Conservation (phyloP, 495 filamentous ascomycete species). For the Aspergillus baeticus region DNA sequence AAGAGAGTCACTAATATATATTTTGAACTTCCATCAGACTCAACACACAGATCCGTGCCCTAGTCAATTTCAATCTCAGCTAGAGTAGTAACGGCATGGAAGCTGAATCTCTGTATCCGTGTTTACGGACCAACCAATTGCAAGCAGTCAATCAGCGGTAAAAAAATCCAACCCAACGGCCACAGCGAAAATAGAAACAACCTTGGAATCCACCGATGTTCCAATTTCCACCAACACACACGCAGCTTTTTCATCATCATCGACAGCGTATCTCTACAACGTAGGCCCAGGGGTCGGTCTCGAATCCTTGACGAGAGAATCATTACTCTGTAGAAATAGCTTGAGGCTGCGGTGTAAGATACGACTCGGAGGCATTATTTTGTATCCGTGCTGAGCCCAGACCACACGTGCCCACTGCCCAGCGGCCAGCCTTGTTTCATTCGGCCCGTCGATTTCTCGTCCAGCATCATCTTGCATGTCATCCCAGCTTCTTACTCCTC, state of each 20-base stretch:
- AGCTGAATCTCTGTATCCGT: too few species aligned
- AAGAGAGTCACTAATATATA: too few species aligned
- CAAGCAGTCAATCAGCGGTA: too few species aligned
- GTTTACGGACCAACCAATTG: too few species aligned
- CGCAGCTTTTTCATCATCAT: slow-evolving; percentile 11
- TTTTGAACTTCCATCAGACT: too few species aligned
- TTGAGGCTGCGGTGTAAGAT: neutral
- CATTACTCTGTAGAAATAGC: neutral
- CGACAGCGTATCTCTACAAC: neutral
- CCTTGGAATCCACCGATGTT: neutral
- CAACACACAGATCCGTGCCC: too few species aligned
- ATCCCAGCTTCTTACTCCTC: slow-evolving; percentile 7
- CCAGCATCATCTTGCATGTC: slow-evolving; percentile 13
- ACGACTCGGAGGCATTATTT: neutral
- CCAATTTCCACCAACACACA: slow-evolving; percentile 2
- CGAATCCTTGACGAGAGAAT: neutral
- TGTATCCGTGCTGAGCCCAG: neutral
- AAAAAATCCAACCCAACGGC: too few species aligned
- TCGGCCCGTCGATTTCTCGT: slow-evolving; percentile 11
- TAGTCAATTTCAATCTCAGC: too few species aligned
- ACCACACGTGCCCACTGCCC: slow-evolving; percentile 13
- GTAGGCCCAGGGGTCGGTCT: neutral
- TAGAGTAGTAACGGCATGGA: too few species aligned
- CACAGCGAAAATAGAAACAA: slow-evolving; percentile 1
- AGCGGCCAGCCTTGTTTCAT: slow-evolving; percentile 8